Conservation (phyloP, 2,329 filamentous ascomycete genomes). For the Chaetomiaceae sp. region DNA sequence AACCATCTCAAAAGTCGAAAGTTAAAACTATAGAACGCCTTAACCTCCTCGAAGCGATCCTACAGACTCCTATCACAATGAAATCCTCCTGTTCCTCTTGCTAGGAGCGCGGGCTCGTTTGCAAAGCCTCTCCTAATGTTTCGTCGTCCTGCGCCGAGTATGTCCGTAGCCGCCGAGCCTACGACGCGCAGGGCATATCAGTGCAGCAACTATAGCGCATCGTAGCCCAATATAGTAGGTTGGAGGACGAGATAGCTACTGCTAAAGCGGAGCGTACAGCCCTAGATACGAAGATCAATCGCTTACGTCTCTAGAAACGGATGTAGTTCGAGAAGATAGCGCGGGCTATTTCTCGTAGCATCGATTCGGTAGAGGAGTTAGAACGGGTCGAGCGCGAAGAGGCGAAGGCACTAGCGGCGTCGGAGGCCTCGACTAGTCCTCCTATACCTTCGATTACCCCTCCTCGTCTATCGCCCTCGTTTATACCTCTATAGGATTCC, state of each 20-base stretch:
- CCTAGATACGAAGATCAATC: no score
- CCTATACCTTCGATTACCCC: not conserved
- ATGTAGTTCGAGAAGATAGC: not conserved
- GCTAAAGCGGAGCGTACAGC: no score
- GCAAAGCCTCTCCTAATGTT: no score
- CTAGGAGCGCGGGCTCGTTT: no score
- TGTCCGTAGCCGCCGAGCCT: no score
- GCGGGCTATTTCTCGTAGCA: not conserved
- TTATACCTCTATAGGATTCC: not conserved
- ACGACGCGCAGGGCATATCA: no score
- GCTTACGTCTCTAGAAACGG: not conserved
- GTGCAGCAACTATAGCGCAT: no score
- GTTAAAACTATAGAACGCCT: not conserved
- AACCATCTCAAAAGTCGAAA: not conserved
- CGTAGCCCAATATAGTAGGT: no score
- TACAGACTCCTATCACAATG: not conserved
- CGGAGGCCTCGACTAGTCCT: not conserved
- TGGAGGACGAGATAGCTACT: not conserved
- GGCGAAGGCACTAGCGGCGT: not conserved
- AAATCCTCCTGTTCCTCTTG: not conserved
- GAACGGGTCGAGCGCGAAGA: not conserved
- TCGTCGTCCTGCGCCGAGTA: no score
- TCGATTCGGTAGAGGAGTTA: not conserved
- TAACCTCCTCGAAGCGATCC: not conserved
- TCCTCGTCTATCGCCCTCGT: not conserved